Base-by-base conservation (phyloP, 495 filamentous ascomycete species). In the Penicillium taxi region DNA sequence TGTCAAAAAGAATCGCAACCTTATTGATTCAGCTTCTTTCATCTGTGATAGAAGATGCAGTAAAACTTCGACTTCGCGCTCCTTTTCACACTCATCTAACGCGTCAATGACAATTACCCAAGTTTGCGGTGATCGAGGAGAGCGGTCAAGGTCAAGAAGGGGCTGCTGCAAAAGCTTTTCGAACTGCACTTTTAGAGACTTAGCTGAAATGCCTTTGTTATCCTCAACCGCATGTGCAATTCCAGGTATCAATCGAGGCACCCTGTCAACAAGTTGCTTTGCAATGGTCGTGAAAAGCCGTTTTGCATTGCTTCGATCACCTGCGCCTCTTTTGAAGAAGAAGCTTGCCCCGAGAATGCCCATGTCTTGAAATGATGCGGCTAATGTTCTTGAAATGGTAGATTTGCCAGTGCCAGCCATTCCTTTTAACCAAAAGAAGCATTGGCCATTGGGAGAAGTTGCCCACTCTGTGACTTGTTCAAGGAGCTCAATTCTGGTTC, bases 371-470 rank as follows among this genome's bases (percentile, higher is more conserved):
- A 34, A 21, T 7, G 18, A 11, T 1, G 12, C 9, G 12, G 32
- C 32, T 19, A 34, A 6, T 9, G 32, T 34, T 11, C 32, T 7
- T 4, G 32, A 2, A 4, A 34, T 23, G 6, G 32, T 34, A 12
- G 32, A 34, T 13, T 34, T 34, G 1, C 32, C 19, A 1, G 32
- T 34, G 9, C 32, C 32, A 6, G 32, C 34, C 22, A 25, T 35
- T 27, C 34, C 34, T n/a, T 37, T 37, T 4, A 37, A 18, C 64
- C 64, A 69, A 35, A 64, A 67, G 11, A 67, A 49, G 19, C 39
- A 48, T 30, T 34, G 27, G 0, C 35, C 43, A 4, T 41, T 11
- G 31, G 40, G 13, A 6, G 34, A 37, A 8, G 19, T 6, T 3
- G 33, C 33, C 33, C 33, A 35, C 6, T 16, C 21, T 24, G 15